Evolutionary conservation across 768 basidiomycete genomes (phyloP), one percentile per base, ranked within the genome.

Genomic region (Phlegmacium glaucopus): DNA sequence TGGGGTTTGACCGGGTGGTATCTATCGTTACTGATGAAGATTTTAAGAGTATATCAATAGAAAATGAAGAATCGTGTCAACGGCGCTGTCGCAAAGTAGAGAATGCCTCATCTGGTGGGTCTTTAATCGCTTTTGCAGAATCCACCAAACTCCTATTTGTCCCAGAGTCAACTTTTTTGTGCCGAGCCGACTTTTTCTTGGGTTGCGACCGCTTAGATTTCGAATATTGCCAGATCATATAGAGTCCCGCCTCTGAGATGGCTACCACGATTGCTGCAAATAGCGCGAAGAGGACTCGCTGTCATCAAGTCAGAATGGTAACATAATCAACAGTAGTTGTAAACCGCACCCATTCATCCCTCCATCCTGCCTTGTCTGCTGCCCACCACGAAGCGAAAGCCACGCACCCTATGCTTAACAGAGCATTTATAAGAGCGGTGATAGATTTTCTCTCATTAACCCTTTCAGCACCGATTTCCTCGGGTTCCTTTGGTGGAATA

Each of bases 1-100:
- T 91, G 89, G 87, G 88, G 90, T 0, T 65, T 91, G 59, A 90
- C 90, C 16, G 90, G 88, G 29, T 90, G 88, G 87, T 91, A 89
- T 67, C 70, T 89, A 44, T 77, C 74, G 39, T 55, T 78, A 40
- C 65, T 90, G 55, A 79, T 88, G 79, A 76, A 71, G 51, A 67
- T 65, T 15, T 58, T 87, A 53, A 65, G 67, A 40, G 68, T 79
- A 28, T 77, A 80, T 59, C 66, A 63, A 50, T 74, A 53, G 34
- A 27, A 47, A 45, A 43, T 48, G 48, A n/a, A 46, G 28, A 26
- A 17, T 34, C 30, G 18, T 34, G 36, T 60, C 51, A 61, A 45
- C 61, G 58, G 39, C 69, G 62, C 35, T 63, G 66, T 46, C 66
- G 66, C 52, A 71, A 49, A 29, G 50, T 51, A 18, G 42, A 48